A percentile compares a stretch with the other conserved stretches of the same genome.
These are phyloP conservation scores for Theileria parva DNA, from an alignment of 169 alveolate species.

Conservation along the genomic window DNA sequence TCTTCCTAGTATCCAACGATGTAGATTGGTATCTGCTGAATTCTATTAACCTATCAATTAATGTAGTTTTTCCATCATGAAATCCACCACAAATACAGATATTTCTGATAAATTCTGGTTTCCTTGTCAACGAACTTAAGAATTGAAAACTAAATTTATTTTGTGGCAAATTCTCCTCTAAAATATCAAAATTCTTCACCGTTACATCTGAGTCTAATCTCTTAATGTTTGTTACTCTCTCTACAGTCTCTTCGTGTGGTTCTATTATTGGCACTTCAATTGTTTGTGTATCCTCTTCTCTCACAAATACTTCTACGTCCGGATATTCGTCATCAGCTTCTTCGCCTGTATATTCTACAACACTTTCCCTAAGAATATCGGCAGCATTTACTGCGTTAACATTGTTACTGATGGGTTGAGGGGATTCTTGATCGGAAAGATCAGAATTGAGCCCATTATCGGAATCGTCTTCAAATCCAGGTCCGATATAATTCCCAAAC, in stretches of 20 bases:
- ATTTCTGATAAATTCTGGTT: slow-evolving; percentile 92
- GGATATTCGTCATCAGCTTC: slow-evolving; percentile 72
- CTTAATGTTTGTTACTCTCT: slow-evolving; percentile 67
- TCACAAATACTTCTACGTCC: slow-evolving; percentile 81
- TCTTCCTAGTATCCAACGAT: too few species aligned
- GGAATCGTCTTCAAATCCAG: slow-evolving; percentile 82
- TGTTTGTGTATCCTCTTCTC: slow-evolving; percentile 98
- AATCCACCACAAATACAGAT: slow-evolving; percentile 95
- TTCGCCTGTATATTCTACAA: not conserved
- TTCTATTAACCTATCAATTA: slow-evolving; percentile 94
- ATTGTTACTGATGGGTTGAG: too few species aligned
- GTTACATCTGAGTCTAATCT: slow-evolving; percentile 73
- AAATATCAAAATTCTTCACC: slow-evolving; percentile 72
- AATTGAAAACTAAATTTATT: slow-evolving; percentile 91
- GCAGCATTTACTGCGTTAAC: slow-evolving; percentile 46
- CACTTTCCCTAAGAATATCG: not conserved
- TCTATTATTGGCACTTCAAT: slow-evolving; percentile 96
- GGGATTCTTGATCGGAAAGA: not conserved
- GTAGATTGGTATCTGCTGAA: slow-evolving; percentile 90
- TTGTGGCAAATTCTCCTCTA: slow-evolving; percentile 79
- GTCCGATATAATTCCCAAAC: slow-evolving; percentile 98
- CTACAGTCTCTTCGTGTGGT: slow-evolving; percentile 87
- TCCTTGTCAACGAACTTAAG: slow-evolving; percentile 87
- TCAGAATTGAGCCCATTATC: slow-evolving; percentile 67
- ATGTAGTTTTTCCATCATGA: slow-evolving; percentile 97